Evolutionary conservation across 169 alveolate species (phyloP).

Genomic region (Plasmodium gallinaceum): DNA sequence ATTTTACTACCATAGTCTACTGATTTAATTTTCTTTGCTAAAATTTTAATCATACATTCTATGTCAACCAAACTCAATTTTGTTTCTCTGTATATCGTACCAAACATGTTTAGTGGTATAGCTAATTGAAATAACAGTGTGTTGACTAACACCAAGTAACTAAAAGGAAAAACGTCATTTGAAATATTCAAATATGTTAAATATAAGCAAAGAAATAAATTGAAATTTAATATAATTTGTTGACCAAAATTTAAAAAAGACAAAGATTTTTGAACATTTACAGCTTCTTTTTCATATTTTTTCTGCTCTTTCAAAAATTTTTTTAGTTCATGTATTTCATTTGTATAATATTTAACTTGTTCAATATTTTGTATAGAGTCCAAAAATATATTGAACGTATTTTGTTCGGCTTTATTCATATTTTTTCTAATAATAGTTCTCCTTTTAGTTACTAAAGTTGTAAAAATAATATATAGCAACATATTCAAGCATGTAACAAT

Average conservation of each 20-base stretch:
- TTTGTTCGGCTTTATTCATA: slow-evolving; percentile 89
- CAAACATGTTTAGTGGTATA: slow-evolving; percentile 87
- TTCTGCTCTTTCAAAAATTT: slow-evolving; percentile 81
- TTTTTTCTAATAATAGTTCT: slow-evolving; percentile 86
- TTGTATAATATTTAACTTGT: slow-evolving; percentile 85
- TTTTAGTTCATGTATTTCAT: slow-evolving; percentile 81
- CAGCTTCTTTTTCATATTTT: slow-evolving; percentile 84
- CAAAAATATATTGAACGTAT: slow-evolving; percentile 86
- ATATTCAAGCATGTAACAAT: slow-evolving; percentile 86
- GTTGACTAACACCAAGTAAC: slow-evolving; percentile 83
- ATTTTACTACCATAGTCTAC: slow-evolving; percentile 19
- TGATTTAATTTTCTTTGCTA: slow-evolving; percentile 55
- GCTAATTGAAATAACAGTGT: slow-evolving; percentile 85
- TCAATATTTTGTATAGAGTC: slow-evolving; percentile 89
- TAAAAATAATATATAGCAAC: slow-evolving; percentile 85
- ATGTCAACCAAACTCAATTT: slow-evolving; percentile 85
- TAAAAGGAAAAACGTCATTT: slow-evolving; percentile 80
- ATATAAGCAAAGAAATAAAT: slow-evolving; percentile 83
- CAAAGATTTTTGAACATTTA: slow-evolving; percentile 84
- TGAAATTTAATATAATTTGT: slow-evolving; percentile 83
- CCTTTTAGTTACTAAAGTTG: slow-evolving; percentile 87
- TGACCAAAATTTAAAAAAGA: slow-evolving; percentile 87
- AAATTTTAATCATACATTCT: slow-evolving; percentile 76
- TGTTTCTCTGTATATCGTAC: slow-evolving; percentile 87
- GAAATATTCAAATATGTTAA: slow-evolving; percentile 76